These are phyloP conservation scores for Puccinia polysora DNA, from an alignment of 1,284 basidiomycete genomes.

Conservation along the genomic window DNA sequence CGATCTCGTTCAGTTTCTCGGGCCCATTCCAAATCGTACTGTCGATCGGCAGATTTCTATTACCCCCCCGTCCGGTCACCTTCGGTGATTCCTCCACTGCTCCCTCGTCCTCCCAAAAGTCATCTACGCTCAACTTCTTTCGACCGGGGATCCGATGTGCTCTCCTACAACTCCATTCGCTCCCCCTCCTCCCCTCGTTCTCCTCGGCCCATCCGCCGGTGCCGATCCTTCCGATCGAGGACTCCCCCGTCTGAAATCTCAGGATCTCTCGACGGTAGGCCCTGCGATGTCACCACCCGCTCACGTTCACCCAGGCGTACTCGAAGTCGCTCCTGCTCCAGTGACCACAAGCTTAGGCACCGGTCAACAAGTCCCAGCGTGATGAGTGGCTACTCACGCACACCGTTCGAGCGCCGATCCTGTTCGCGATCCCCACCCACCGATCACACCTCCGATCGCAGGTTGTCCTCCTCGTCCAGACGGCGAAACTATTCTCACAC, in stretches of 20 bases:
- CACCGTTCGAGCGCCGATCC: conserved; percentile 7
- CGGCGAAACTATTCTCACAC: conserved; percentile 26
- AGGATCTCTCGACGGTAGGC: conserved; percentile 22
- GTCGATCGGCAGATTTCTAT: conserved; percentile 1
- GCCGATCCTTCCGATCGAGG: conserved; percentile 8
- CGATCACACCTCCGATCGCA: conserved; percentile 10
- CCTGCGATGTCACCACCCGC: conserved; percentile 16
- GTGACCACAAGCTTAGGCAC: conserved; percentile 13
- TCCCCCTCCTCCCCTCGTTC: conserved; percentile 24
- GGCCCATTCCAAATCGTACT: conserved; percentile 21
- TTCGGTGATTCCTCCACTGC: conserved; percentile 28
- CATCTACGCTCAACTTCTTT: conserved; percentile 17
- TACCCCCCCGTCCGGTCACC: conserved; percentile 21
- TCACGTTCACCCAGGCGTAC: conserved; percentile 14
- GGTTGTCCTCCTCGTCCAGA: conserved; percentile 37
- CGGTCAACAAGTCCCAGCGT: conserved; percentile 10
- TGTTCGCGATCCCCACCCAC: conserved; percentile 10
- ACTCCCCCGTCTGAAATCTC: conserved; percentile 9
- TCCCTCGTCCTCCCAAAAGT: conserved; percentile 34
- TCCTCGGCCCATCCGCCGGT: conserved; percentile 18
- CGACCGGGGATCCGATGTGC: background rate
- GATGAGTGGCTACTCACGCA: conserved; percentile 17
- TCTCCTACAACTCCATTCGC: conserved; percentile 19
- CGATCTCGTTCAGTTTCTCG: conserved; percentile 25
- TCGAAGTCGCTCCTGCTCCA: conserved; percentile 26